phyloP scores from a whole-genome alignment of 345 rosid species.

The Acer saccharum region DNA sequence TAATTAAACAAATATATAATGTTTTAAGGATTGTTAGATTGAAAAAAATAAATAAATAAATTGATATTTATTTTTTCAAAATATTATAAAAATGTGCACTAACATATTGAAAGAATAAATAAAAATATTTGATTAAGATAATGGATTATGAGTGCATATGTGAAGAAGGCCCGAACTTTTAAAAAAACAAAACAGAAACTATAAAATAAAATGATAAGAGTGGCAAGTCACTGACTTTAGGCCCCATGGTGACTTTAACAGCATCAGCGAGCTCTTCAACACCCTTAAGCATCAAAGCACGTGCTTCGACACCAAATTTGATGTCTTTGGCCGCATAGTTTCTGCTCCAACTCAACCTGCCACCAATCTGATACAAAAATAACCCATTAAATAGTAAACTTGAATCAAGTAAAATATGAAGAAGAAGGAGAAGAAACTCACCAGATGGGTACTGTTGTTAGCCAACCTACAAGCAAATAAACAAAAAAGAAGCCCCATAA shows the following conservation, averaged over 20 bases:
- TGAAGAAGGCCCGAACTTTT: too few relatives aligned
- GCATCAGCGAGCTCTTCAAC: slow-evolving; percentile 73
- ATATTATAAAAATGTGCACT: too few relatives aligned
- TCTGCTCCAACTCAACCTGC: slow-evolving; percentile 48
- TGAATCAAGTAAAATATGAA: neutral
- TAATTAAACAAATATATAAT: too few relatives aligned
- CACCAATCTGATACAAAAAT: slow-evolving; percentile 30
- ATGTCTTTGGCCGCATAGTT: slow-evolving; percentile 69
- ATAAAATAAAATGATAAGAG: neutral
- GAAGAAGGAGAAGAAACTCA: neutral
- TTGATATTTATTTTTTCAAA: too few relatives aligned
- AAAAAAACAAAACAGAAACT: neutral
- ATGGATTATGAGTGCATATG: too few relatives aligned
- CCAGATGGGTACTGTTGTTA: slow-evolving; percentile 31
- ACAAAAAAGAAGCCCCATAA: neutral
- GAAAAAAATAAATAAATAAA: too few relatives aligned
- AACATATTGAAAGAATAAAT: too few relatives aligned
- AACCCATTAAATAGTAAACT: neutral
- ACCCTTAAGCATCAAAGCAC: slow-evolving; percentile 70
- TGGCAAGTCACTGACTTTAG: slow-evolving; percentile 42
- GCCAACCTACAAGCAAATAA: slow-evolving; percentile 27
- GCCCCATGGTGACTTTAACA: slow-evolving; percentile 76
- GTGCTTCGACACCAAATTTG: slow-evolving; percentile 62
- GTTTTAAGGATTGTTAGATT: too few relatives aligned
- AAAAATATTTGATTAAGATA: too few relatives aligned